Evolutionary conservation across 2,329 filamentous ascomycete species (phyloP).

Genomic region (Penicillium sp.): DNA sequence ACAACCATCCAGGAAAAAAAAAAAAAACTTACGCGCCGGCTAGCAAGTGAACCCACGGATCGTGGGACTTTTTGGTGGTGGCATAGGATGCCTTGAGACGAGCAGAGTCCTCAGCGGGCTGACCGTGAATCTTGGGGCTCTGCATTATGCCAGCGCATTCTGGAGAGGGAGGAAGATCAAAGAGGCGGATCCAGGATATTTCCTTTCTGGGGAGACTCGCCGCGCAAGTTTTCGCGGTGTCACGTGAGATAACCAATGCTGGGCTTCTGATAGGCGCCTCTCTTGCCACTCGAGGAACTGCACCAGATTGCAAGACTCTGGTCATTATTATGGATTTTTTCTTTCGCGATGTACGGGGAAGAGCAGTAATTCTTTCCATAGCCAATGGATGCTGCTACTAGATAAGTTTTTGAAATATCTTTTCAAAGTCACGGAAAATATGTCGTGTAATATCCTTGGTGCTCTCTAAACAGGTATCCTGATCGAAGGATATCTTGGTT

Average conservation of each 20-base stretch:
- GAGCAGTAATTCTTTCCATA: too few species aligned
- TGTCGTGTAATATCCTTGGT: neutral
- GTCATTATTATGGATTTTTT: neutral
- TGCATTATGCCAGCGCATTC: constrained; percentile 25
- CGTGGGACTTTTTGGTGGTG: constrained; percentile 21
- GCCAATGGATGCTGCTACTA: too few species aligned
- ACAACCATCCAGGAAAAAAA: neutral
- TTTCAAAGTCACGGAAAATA: neutral
- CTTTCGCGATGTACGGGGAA: neutral
- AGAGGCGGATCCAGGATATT: constrained; percentile 19
- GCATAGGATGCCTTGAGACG: constrained; percentile 14
- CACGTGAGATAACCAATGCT: constrained; percentile 26
- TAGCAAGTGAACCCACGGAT: constrained; percentile 37
- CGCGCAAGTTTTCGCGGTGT: constrained; percentile 23
- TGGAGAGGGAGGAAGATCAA: constrained; percentile 8
- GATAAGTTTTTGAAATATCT: too few species aligned
- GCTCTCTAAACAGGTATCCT: too few species aligned
- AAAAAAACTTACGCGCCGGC: constrained; percentile 39
- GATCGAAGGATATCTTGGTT: too few species aligned
- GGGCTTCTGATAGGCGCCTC: constrained; percentile 17
- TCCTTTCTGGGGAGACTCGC: constrained; percentile 15
- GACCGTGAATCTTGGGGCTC: constrained; percentile 24
- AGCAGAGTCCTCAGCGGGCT: constrained; percentile 16
- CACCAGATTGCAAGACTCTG: neutral
- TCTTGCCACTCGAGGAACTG: neutral